Evolutionary conservation across 1,284 basidiomycete genomes (phyloP).

Genomic region (Cryptococcus amylolentus): DNA sequence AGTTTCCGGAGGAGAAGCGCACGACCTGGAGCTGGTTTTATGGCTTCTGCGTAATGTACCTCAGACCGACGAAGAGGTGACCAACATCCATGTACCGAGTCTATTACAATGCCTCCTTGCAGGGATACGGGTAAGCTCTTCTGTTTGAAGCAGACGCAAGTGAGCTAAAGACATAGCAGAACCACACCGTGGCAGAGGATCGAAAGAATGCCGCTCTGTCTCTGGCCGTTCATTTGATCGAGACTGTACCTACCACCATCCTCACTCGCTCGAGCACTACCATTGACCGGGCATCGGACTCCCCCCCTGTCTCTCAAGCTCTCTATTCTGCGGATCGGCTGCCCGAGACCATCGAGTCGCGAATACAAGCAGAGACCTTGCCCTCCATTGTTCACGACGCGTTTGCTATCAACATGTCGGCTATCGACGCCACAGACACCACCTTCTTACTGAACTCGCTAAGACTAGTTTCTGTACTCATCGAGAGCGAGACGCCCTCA

Average conservation of each 20-base stretch:
- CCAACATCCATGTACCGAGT: constrained; percentile 25
- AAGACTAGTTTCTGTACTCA: constrained; percentile 15
- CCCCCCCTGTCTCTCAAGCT: background rate
- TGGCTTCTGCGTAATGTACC: constrained; percentile 52
- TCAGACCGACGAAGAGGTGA: constrained; percentile 53
- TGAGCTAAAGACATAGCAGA: too few relatives aligned
- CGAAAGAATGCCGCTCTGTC: too few relatives aligned
- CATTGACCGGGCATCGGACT: background rate
- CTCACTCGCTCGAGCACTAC: background rate
- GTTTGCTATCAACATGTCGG: constrained; percentile 17
- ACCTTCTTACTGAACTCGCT: constrained; percentile 12
- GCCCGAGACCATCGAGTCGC: background rate
- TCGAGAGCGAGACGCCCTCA: constrained; percentile 28
- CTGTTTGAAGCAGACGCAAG: background rate
- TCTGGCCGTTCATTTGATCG: constrained; percentile 9
- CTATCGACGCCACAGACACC: constrained; percentile 2
- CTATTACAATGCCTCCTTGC: constrained; percentile 3
- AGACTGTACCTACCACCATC: background rate
- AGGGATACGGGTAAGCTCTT: background rate
- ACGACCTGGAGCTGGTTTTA: constrained; percentile 42
- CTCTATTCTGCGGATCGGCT: constrained; percentile 1
- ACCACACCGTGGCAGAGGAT: too few relatives aligned
- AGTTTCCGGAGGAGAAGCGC: constrained; percentile 1
- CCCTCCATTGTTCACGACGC: constrained; percentile 19
- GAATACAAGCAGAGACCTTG: constrained; percentile 11